A percentile compares a stretch with the other conserved stretches of the same genome.
These are phyloP conservation scores for Tolypocladium ovalisporum DNA, from an alignment of 2,329 filamentous ascomycete species.

Conservation along the genomic window DNA sequence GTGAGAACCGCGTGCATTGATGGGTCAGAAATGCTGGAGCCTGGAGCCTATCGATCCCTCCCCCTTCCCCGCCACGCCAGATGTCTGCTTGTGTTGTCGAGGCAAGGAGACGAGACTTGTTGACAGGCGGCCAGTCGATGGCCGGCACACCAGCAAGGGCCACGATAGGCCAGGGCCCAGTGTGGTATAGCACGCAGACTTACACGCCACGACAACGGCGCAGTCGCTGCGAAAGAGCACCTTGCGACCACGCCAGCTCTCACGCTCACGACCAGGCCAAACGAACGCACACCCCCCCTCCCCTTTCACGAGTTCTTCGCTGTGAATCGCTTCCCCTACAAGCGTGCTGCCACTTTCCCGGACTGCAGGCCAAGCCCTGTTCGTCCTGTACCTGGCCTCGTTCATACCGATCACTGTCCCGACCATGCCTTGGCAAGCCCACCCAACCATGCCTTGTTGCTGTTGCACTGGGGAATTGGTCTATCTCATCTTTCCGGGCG, in stretches of 20 bases:
- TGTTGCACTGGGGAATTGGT: background rate
- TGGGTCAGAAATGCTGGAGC: slow-evolving; percentile 3
- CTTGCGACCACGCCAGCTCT: background rate
- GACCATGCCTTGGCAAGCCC: background rate
- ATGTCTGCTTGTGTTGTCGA: background rate
- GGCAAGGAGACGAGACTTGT: background rate
- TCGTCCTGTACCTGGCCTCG: background rate
- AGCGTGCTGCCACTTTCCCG: background rate
- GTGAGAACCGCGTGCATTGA: slow-evolving; percentile 1
- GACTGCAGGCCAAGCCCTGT: slow-evolving; percentile 1
- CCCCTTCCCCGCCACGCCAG: slow-evolving; percentile 16
- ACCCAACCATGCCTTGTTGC: slow-evolving; percentile 1
- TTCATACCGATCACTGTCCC: background rate
- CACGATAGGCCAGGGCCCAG: background rate
- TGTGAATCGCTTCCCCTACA: slow-evolving; percentile 1
- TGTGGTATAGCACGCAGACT: background rate
- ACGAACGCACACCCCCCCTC: background rate
- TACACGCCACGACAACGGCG: background rate
- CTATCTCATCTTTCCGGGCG: slow-evolving; percentile 4
- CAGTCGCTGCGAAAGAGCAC: background rate
- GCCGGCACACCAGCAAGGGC: background rate
- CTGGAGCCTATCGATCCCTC: slow-evolving; percentile 17
- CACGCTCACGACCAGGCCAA: background rate
- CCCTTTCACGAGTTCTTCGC: background rate
- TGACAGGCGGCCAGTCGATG: background rate